Conservation (phyloP, 768 basidiomycete genomes). For the Panellus pusillus region DNA sequence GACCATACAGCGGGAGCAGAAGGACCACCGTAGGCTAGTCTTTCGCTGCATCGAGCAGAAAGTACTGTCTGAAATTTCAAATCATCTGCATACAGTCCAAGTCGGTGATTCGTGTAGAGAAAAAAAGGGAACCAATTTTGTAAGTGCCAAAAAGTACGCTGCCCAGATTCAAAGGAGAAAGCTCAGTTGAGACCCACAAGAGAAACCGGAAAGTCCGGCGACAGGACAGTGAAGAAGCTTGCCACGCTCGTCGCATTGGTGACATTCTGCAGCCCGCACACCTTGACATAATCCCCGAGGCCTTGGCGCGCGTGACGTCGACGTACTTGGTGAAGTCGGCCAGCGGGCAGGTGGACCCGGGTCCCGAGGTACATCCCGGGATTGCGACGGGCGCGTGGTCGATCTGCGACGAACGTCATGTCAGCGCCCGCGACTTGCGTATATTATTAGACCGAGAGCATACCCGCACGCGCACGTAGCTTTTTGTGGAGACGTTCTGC, state of each 20-base stretch:
- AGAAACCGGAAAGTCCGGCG: conserved; percentile 8
- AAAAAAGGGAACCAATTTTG: background rate
- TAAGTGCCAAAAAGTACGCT: background rate
- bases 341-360: conserved; percentile 39
- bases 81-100: too few species aligned
- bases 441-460: conserved; percentile 1
- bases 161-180: too few species aligned
- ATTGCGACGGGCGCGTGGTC: conserved; percentile 42
- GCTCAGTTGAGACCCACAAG: conserved; percentile 15
- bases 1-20: too few species aligned
- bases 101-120: too few species aligned
- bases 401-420: conserved; percentile 23
- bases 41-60: too few species aligned
- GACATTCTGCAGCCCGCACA: conserved; percentile 33
- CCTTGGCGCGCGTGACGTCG: conserved; percentile 23
- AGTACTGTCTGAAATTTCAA: too few species aligned
- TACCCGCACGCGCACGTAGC: conserved; percentile 40
- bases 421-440: background rate
- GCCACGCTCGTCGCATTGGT: conserved; percentile 26
- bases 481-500: conserved; percentile 5
- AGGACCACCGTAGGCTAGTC: too few species aligned
- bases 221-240: conserved; percentile 25
- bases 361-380: conserved; percentile 40
- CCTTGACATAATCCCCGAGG: conserved; percentile 39
- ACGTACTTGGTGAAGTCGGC: conserved; percentile 33